Conservation (phyloP, 257 asterid species). For the Solanum peruvianum region DNA sequence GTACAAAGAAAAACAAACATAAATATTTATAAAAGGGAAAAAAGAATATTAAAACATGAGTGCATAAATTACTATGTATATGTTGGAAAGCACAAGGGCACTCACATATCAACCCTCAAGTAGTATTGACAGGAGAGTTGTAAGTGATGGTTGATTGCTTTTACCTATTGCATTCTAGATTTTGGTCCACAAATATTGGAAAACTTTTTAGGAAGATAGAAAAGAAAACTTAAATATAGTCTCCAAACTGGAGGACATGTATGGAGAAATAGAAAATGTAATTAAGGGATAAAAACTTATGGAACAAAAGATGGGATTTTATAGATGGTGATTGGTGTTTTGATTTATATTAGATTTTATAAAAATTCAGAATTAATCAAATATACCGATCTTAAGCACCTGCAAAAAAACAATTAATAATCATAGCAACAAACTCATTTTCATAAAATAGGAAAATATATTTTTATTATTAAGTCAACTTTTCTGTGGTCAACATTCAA, state of each 20-base stretch:
- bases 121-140: no score
- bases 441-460: not conserved
- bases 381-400: not conserved
- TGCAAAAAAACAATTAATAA: not conserved
- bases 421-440: not conserved
- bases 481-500: no score
- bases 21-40: no score
- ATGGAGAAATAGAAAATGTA: not conserved
- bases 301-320: not conserved
- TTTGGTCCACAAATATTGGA: no score
- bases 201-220: not conserved
- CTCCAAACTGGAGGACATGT: not conserved
- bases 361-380: not conserved
- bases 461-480: not conserved
- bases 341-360: not conserved
- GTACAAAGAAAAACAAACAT: no score
- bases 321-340: not conserved
- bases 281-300: not conserved
- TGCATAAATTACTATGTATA: no score
- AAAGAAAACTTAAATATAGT: not conserved
- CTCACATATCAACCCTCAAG: no score
- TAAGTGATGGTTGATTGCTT: no score
- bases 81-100: no score
- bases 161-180: no score
- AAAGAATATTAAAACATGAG: no score